Percentiles rank a stretch among this genome's conserved stretches.
These are phyloP conservation scores for Usnea hakonensis DNA, from an alignment of 495 filamentous ascomycete species.

Conservation along the genomic window DNA sequence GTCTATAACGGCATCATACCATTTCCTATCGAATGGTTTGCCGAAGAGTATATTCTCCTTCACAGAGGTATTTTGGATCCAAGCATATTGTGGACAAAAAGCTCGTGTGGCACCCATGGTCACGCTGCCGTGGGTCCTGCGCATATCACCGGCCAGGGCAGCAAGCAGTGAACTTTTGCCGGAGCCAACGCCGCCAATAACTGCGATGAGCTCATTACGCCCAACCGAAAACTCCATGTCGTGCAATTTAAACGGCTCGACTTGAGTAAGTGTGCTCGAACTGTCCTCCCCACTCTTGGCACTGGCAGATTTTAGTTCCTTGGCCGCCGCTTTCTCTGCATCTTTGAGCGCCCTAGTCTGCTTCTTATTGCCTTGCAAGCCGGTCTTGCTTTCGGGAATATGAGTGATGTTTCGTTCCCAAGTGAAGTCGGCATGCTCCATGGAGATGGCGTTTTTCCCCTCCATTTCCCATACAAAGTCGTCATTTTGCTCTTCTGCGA, in stretches of 20 bases:
- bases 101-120: constrained; percentile 68
- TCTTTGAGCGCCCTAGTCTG: constrained; percentile 33
- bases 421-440: constrained; percentile 73
- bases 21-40: constrained; percentile 45
- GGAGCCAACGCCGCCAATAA: constrained; percentile 85
- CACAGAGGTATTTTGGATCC: constrained; percentile 90
- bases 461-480: constrained; percentile 56
- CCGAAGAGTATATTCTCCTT: constrained; percentile 89
- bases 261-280: constrained; percentile 46
- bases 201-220: constrained; percentile 75
- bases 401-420: constrained; percentile 77
- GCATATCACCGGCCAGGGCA: constrained; percentile 90
- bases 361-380: constrained; percentile 30
- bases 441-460: constrained; percentile 59
- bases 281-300: constrained; percentile 37
- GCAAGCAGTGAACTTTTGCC: constrained; percentile 89
- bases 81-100: constrained; percentile 93
- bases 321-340: constrained; percentile 32
- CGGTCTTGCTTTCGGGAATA: constrained; percentile 37
- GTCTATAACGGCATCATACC: constrained; percentile 52
- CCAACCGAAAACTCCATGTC: constrained; percentile 67
- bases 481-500: constrained; percentile 78
- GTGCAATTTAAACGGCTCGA: constrained; percentile 75
- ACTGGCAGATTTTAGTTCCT: constrained; percentile 25
- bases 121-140: constrained; percentile 65